Conservation (phyloP, 805 yeast genomes). For the Zygosaccharomyces pseudorouxii region DNA sequence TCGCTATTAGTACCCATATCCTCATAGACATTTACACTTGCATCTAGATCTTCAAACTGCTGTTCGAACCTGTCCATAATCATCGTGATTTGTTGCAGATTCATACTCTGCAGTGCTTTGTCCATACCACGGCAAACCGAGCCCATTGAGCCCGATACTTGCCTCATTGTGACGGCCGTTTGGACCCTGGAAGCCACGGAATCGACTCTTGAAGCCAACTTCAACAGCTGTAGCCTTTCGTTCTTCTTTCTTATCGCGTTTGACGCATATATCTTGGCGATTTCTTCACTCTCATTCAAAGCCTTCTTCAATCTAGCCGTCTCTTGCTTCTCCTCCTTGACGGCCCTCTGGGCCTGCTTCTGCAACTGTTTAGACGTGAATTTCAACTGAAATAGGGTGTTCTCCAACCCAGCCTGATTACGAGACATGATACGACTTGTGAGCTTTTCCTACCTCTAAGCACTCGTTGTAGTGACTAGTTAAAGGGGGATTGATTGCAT, state of each 20-base stretch:
- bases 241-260: conserved; percentile 90
- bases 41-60: conserved; percentile 94
- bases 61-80: conserved; percentile 96
- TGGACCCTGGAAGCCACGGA: conserved; percentile 95
- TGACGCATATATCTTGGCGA: conserved; percentile 90
- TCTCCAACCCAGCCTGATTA: conserved; percentile 32
- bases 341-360: conserved; percentile 85
- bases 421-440: conserved; percentile 25
- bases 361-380: conserved; percentile 92
- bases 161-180: conserved; percentile 96
- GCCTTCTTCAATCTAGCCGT: conserved; percentile 80
- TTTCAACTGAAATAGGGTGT: conserved; percentile 39
- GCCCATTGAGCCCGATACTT: conserved; percentile 91
- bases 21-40: conserved; percentile 89
- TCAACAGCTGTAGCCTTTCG: conserved; percentile 74
- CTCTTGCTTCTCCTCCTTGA: conserved; percentile 84
- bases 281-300: conserved; percentile 53
- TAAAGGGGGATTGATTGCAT: neutral
- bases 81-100: conserved; percentile 82
- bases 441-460: neutral
- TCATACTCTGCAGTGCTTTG: conserved; percentile 91
- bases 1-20: conserved; percentile 82
- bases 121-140: conserved; percentile 95
- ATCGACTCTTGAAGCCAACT: conserved; percentile 85
- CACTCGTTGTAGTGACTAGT: neutral